A percentile compares a stretch with the other conserved stretches of the same genome.
Conservation (phyloP, 2,329 filamentous ascomycete species). For the Whalleya microplaca region DNA sequence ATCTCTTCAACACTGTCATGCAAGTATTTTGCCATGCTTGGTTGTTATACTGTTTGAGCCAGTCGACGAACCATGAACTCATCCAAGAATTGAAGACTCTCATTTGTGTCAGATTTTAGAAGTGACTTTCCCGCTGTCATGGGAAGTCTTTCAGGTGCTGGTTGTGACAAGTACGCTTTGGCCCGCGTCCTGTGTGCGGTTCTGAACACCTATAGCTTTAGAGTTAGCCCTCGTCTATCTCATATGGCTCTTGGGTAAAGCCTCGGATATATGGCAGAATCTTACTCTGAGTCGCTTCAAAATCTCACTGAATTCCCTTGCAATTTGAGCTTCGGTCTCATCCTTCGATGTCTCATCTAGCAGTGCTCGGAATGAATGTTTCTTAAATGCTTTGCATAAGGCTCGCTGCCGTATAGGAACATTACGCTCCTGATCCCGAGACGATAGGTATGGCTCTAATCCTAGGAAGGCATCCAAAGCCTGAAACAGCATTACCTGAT, state of each 20-base stretch:
- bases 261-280: neutral
- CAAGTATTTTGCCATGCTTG: too few relatives aligned
- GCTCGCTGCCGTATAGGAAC: slow-evolving; percentile 34
- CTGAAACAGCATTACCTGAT: slow-evolving; percentile 41
- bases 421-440: slow-evolving; percentile 20
- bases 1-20: too few relatives aligned
- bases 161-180: slow-evolving; percentile 34
- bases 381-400: slow-evolving; percentile 27
- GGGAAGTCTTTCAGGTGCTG: slow-evolving; percentile 38
- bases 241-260: neutral
- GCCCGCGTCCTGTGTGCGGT: slow-evolving; percentile 36
- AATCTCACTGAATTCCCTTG: slow-evolving; percentile 32
- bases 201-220: slow-evolving; percentile 32
- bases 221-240: neutral
- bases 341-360: slow-evolving; percentile 5
- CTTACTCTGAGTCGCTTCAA: slow-evolving; percentile 38
- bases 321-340: slow-evolving; percentile 28
- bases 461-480: slow-evolving; percentile 42
- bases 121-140: slow-evolving; percentile 43
- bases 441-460: slow-evolving; percentile 36
- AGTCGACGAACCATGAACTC: slow-evolving; percentile 27
- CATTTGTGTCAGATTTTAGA: slow-evolving; percentile 25
- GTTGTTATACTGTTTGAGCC: slow-evolving; percentile 22
- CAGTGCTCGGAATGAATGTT: slow-evolving; percentile 26
- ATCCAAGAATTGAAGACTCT: slow-evolving; percentile 25